A percentile compares a stretch with the other conserved stretches of the same genome.
phyloP scores from a whole-genome alignment of 2,329 filamentous ascomycete species.

The Colletotrichum sp. region DNA sequence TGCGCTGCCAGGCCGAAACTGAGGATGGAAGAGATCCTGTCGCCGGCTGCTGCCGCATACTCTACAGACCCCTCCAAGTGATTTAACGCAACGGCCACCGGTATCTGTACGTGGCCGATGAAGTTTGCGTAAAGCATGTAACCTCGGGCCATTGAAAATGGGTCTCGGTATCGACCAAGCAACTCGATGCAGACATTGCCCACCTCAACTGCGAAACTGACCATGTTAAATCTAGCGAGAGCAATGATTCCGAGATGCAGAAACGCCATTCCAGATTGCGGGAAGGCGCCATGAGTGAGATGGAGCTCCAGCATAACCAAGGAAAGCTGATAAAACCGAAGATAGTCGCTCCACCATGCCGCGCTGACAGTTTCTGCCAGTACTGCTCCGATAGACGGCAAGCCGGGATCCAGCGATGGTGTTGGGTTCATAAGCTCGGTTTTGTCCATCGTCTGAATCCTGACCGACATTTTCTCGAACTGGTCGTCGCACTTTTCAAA shows the following conservation, averaged over 20 bases:
- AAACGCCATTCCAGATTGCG: slow-evolving; percentile 73
- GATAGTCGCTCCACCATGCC: slow-evolving; percentile 74
- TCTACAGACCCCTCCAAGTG: slow-evolving; percentile 72
- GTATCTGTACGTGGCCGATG: slow-evolving; percentile 71
- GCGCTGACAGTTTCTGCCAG: slow-evolving; percentile 72
- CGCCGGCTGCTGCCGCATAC: slow-evolving; percentile 68
- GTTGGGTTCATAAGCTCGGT: slow-evolving; percentile 48
- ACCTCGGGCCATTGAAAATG: slow-evolving; percentile 70
- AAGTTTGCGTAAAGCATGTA: slow-evolving; percentile 74
- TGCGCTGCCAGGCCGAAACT: slow-evolving; percentile 72
- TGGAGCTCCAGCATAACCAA: slow-evolving; percentile 72
- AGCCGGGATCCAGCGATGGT: slow-evolving; percentile 52
- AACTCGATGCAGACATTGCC: slow-evolving; percentile 68
- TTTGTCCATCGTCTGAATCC: slow-evolving; percentile 63
- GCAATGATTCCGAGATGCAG: slow-evolving; percentile 72
- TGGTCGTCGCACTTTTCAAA: slow-evolving; percentile 80
- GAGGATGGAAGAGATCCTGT: slow-evolving; percentile 74
- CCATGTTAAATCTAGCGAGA: slow-evolving; percentile 73
- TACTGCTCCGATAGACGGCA: slow-evolving; percentile 72
- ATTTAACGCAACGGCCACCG: slow-evolving; percentile 61
- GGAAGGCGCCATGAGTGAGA: slow-evolving; percentile 66
- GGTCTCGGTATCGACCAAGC: slow-evolving; percentile 66
- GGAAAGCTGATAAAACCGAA: slow-evolving; percentile 75
- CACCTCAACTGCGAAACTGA: slow-evolving; percentile 70
- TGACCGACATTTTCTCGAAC: slow-evolving; percentile 68